Evolutionary conservation across 2,329 filamentous ascomycete species (phyloP).

Genomic region (Ambrosiella beaveri): DNA sequence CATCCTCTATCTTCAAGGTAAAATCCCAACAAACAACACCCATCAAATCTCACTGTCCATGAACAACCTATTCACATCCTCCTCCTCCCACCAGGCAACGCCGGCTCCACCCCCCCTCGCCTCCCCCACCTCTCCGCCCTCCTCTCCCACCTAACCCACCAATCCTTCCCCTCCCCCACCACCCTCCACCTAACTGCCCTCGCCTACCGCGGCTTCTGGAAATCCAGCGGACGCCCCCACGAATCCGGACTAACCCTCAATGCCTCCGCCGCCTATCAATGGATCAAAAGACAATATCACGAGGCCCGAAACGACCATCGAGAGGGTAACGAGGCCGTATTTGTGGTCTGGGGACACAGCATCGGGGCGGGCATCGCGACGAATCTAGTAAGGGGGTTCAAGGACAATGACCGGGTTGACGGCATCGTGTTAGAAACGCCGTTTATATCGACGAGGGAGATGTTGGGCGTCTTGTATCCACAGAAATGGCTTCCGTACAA

Average conservation of each 20-base stretch:
- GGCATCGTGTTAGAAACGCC: constrained; percentile 58
- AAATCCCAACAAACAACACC: constrained; percentile 10
- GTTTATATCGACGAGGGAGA: constrained; percentile 51
- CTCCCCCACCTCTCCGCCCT: constrained; percentile 38
- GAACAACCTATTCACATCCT: too few species aligned
- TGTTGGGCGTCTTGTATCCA: constrained; percentile 57
- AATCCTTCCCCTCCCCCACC: constrained; percentile 19
- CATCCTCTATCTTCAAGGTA: constrained; percentile 40
- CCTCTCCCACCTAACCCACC: constrained; percentile 28
- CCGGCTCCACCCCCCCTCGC: constrained; percentile 39
- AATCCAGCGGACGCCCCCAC: constrained; percentile 50
- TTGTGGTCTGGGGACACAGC: constrained; percentile 62
- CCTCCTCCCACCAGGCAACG: constrained; percentile 30
- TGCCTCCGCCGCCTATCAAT: constrained; percentile 39
- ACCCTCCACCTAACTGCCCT: constrained; percentile 35
- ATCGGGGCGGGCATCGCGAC: constrained; percentile 58
- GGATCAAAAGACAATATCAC: not conserved
- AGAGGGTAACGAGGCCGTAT: constrained; percentile 17
- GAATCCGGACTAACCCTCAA: constrained; percentile 55
- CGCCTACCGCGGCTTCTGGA: constrained; percentile 63
- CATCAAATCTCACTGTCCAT: too few species aligned
- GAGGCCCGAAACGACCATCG: constrained; percentile 6
- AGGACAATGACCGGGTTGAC: not conserved
- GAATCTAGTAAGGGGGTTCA: constrained; percentile 27
- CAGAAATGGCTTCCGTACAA: constrained; percentile 66